These are phyloP conservation scores for Fusarium sp. DNA, from an alignment of 2,329 filamentous ascomycete genomes.

Conservation along the genomic window DNA sequence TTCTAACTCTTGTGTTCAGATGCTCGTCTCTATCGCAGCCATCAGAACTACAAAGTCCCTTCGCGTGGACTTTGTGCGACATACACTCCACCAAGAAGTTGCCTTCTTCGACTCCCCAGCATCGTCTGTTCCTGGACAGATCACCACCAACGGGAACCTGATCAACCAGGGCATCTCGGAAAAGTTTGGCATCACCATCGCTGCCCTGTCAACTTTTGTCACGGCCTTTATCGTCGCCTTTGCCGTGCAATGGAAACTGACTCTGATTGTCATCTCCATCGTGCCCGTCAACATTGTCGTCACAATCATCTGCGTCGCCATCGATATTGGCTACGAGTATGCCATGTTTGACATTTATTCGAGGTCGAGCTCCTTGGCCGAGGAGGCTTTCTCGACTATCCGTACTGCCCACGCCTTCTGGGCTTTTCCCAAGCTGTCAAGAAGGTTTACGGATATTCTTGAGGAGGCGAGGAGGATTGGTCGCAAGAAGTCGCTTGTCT, in stretches of 20 bases:
- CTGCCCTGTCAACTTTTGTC: constrained; percentile 58
- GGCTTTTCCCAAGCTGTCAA: constrained; percentile 61
- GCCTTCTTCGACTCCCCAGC: constrained; percentile 67
- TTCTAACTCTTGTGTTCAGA: constrained; percentile 35
- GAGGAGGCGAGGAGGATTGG: constrained; percentile 58
- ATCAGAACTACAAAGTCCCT: constrained; percentile 56
- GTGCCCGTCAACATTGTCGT: constrained; percentile 62
- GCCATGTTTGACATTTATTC: constrained; percentile 62
- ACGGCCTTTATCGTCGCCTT: constrained; percentile 60
- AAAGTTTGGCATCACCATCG: constrained; percentile 61
- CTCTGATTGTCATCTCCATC: constrained; percentile 62
- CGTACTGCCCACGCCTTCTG: constrained; percentile 67
- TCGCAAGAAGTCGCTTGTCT: constrained; percentile 60
- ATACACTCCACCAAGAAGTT: constrained; percentile 66
- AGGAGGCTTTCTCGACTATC: constrained; percentile 66
- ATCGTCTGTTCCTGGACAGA: constrained; percentile 62
- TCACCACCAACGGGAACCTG: constrained; percentile 65
- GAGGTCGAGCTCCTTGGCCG: constrained; percentile 61
- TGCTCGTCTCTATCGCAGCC: constrained; percentile 57
- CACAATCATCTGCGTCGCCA: constrained; percentile 55
- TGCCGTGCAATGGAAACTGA: constrained; percentile 59
- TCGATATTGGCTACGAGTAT: constrained; percentile 61
- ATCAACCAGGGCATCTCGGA: constrained; percentile 63
- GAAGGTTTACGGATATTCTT: constrained; percentile 61
- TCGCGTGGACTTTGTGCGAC: constrained; percentile 57